A percentile compares a stretch with the other conserved stretches of the same genome.
Conservation (phyloP, 2,329 filamentous ascomycete species). For the Pseudogymnoascus sp. region DNA sequence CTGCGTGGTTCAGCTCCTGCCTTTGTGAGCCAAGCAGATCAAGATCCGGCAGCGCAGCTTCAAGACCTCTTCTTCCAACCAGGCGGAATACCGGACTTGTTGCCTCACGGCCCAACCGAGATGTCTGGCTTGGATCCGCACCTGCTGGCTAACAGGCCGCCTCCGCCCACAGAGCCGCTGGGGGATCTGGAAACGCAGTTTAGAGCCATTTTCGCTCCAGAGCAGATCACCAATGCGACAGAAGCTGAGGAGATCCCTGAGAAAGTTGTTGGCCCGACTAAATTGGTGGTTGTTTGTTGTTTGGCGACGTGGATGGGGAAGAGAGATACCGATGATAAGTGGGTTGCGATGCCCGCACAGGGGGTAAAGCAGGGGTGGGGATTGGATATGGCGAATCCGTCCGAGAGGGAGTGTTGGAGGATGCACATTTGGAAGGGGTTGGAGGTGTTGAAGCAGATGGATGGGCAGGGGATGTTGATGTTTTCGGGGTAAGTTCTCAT, state of each 20-base stretch:
- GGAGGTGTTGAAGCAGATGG: not conserved
- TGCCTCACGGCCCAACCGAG: not conserved
- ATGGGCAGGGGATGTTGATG: not conserved
- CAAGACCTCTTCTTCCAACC: not conserved
- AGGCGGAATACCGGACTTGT: not conserved
- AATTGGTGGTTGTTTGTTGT: not conserved
- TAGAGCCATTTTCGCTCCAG: not conserved
- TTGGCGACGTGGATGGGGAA: not conserved
- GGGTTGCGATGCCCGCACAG: not conserved
- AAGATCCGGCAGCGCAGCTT: not conserved
- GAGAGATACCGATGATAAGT: not conserved
- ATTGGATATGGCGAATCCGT: not conserved
- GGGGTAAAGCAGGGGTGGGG: not conserved
- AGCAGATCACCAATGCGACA: too few species aligned
- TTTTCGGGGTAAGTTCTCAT: not conserved
- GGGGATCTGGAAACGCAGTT: not conserved
- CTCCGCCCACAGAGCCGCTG: not conserved
- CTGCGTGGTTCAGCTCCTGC: not conserved
- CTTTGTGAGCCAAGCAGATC: not conserved
- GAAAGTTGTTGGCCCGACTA: not conserved
- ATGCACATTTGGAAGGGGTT: slow-evolving; percentile 1
- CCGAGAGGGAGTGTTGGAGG: slow-evolving; percentile 1
- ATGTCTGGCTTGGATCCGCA: not conserved
- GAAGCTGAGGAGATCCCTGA: not conserved
- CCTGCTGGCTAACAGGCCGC: not conserved